Evolutionary conservation across 129 eudicot species (phyloP), one percentile per base, ranked within the genome.

Genomic region (Flaveria linearis): DNA sequence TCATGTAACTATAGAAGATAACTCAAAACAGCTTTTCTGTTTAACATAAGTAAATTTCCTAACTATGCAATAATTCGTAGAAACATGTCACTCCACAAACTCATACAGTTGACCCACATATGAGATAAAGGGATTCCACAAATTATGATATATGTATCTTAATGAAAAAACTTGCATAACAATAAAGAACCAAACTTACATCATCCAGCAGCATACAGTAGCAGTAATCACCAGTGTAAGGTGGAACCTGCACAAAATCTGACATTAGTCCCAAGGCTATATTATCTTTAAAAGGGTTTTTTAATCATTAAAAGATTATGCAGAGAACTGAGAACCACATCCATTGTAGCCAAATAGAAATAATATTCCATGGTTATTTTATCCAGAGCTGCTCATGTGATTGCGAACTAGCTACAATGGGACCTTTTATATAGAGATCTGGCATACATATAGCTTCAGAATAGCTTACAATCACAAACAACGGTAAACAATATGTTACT

Each of bases 201-300:
- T 94, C 98, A 94, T 88, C 98, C 98, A 94, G 72, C 97, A 91
- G 77, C 98, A 94, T 49, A 94, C 85, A 22, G 96, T 89, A 51
- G 98, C 98, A n/a, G 98, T 94, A 72, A 86, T 84, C 70, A 94
- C 81, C 96, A 94, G 71, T 58, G 98, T 94, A 26, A 91, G 74
- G 85, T 94, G 97, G 56, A 94, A 77, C 93, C 98, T 91, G 91
- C 69, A 30, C 22, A 30, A 28, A 63, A 9, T 61, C 26, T 25
- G 8, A 13, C 52, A 20, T 23, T 14, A 39, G 36, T 9, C 67
- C 13, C 28, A 67, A 67, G 64, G 12, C 81, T 68, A 68, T 47
- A 18, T 77, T 69, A 78, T 28, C 63, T 46, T 17, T 63, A 17
- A 11, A 64, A 47, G 51, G 23, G 50, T 16, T 56, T 56, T 26